These are phyloP conservation scores for Penicillium dipodomyicola DNA, from an alignment of 495 filamentous ascomycete species.

Conservation along the genomic window DNA sequence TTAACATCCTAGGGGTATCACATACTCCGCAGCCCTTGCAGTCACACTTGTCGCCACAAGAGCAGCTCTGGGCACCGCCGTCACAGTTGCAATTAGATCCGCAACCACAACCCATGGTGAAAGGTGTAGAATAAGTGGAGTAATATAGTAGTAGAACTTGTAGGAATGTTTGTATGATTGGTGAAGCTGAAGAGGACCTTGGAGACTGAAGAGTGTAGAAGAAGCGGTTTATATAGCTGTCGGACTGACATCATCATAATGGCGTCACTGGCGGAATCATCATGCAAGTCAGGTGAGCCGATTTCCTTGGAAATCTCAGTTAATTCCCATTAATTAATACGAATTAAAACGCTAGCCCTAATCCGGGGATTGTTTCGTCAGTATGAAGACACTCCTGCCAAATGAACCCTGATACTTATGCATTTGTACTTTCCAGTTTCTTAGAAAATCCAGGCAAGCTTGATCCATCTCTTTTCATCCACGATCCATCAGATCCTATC, in stretches of 20 bases:
- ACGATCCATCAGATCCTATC: no score
- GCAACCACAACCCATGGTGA: slow-evolving; percentile 42
- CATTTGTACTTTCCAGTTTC: no score
- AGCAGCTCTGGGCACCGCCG: slow-evolving; percentile 40
- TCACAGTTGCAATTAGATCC: slow-evolving; percentile 39
- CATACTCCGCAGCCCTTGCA: slow-evolving; percentile 51
- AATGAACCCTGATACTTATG: no score
- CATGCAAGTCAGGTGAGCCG: background rate
- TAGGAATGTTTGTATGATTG: background rate
- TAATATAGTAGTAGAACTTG: background rate
- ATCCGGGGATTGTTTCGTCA: no score
- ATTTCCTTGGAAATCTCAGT: background rate
- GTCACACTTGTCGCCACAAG: slow-evolving; percentile 39
- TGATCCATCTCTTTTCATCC: no score
- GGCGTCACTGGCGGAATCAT: background rate
- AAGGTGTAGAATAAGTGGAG: slow-evolving; percentile 2
- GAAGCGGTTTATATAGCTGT: slow-evolving; percentile 6
- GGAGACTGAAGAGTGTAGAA: background rate
- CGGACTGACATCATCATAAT: slow-evolving; percentile 24
- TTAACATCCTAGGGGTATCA: slow-evolving; percentile 12
- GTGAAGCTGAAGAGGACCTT: background rate
- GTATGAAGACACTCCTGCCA: no score
- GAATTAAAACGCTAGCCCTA: no score
- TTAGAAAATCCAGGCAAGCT: no score
- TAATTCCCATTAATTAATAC: no score